Percentiles rank a stretch among this genome's conserved stretches.
These are phyloP conservation scores for Tanacetum coccineum DNA, from an alignment of 129 eudicot genomes.

Conservation along the genomic window DNA sequence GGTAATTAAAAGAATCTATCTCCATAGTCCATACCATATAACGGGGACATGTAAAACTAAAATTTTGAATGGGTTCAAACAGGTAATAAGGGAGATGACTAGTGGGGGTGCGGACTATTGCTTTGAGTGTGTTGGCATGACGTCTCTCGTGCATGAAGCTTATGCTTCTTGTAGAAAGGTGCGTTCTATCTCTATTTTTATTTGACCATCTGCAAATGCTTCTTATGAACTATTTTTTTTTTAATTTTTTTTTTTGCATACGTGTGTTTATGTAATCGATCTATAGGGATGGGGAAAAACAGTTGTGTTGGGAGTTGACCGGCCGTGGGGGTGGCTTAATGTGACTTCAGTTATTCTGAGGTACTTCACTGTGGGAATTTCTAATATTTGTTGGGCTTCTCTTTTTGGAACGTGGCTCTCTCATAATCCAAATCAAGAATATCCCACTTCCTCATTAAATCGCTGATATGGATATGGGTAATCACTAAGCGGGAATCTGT, in stretches of 20 bases:
- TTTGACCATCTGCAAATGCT: not conserved
- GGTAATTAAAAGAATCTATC: conserved; percentile 35
- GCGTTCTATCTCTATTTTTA: not conserved
- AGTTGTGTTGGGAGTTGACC: conserved; percentile 64
- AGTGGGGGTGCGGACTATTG: conserved; percentile 96
- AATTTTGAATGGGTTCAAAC: not conserved
- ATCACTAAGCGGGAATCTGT: conserved; percentile 17
- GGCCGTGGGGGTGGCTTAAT: conserved; percentile 45
- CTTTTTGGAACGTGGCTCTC: no score
- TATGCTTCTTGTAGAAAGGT: conserved; percentile 80
- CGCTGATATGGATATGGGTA: conserved; percentile 70
- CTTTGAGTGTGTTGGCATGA: conserved; percentile 84
- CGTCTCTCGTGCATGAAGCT: conserved; percentile 74
- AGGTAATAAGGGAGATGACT: conserved; percentile 72
- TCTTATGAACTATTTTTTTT: not conserved
- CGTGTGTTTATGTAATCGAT: conserved; percentile 6
- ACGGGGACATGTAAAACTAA: not conserved
- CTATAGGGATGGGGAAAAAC: conserved; percentile 88
- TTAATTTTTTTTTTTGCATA: not conserved
- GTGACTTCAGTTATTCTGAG: conserved; percentile 43
- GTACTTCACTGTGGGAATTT: conserved; percentile 44
- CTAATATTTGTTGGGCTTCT: conserved; percentile 56
- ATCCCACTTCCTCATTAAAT: conserved; percentile 49
- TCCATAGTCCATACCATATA: conserved; percentile 2
- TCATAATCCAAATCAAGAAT: no score